Percentiles rank a stretch among this genome's conserved stretches.
Conservation (phyloP, 805 yeast species). For the Candida germanica region DNA sequence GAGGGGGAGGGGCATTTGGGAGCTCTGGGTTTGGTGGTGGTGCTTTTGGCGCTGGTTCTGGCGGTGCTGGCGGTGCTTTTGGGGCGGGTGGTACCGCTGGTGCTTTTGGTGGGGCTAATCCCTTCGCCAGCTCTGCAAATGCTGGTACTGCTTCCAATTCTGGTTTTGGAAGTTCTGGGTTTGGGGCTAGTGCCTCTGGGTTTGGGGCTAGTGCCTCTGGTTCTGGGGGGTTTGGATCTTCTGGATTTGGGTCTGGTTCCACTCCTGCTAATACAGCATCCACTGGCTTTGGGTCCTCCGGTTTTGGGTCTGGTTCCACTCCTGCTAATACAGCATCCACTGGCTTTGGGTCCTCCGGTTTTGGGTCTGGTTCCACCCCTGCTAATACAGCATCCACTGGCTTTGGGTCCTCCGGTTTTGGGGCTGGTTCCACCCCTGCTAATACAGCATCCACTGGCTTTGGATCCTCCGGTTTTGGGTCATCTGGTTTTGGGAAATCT, state of each 20-base stretch:
- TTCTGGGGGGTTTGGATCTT: conserved; percentile 1
- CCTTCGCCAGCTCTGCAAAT: not conserved
- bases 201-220: conserved; percentile 14
- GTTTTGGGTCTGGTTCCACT: not conserved
- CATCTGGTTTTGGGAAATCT: conserved; percentile 6
- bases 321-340: not conserved
- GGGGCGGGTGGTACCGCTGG: conserved; percentile 1
- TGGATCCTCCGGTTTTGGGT: conserved; percentile 15
- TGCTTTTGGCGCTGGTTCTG: not conserved
- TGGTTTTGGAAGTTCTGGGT: conserved; percentile 6
- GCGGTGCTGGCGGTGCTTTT: not conserved
- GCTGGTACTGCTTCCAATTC: not conserved
- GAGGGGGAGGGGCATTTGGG: conserved; percentile 10
- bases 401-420: conserved; percentile 8
- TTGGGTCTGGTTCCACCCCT: conserved; percentile 7
- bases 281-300: conserved; percentile 1
- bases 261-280: conserved; percentile 10
- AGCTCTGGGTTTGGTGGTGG: too few relatives aligned
- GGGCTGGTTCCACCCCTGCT: conserved; percentile 13
- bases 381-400: conserved; percentile 3
- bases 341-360: conserved; percentile 8
- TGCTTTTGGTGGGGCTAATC: conserved; percentile 1
- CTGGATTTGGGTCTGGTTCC: not conserved
- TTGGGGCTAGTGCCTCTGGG: conserved; percentile 16
- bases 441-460: conserved; percentile 16